These are phyloP conservation scores for Sclerospora graminicola DNA, from an alignment of 352 stramenopile genomes.

Conservation along the genomic window DNA sequence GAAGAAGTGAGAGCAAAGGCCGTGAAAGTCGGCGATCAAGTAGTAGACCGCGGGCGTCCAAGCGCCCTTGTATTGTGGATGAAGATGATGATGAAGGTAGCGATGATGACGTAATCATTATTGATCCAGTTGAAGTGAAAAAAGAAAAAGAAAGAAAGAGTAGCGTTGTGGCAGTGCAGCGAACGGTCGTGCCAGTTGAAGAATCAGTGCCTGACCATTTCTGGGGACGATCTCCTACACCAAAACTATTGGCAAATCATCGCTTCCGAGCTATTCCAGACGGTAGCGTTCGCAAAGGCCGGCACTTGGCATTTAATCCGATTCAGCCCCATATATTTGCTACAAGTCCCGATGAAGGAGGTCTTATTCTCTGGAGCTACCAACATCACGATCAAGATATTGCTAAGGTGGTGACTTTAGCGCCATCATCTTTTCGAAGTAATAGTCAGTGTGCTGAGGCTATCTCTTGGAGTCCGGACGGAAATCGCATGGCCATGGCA, in stretches of 20 bases:
- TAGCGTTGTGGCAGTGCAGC: conserved; percentile 3
- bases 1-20: conserved; percentile 11
- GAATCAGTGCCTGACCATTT: conserved; percentile 58
- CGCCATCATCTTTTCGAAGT: conserved; percentile 46
- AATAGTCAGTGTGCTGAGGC: conserved; percentile 56
- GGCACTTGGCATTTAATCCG: conserved; percentile 70
- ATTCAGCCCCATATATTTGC: conserved; percentile 62
- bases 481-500: conserved; percentile 63
- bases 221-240: conserved; percentile 48
- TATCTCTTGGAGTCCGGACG: conserved; percentile 67
- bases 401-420: conserved; percentile 47
- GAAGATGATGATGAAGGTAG: conserved; percentile 42
- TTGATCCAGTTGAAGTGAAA: conserved; percentile 37
- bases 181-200: conserved; percentile 23
- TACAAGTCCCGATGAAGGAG: conserved; percentile 69
- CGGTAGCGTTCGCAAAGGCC: conserved; percentile 51
- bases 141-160: conserved; percentile 12
- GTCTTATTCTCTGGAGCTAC: conserved; percentile 75
- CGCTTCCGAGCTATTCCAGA: conserved; percentile 52
- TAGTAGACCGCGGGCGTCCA: conserved; percentile 28
- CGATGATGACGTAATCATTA: conserved; percentile 45
- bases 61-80: conserved; percentile 53
- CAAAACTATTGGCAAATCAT: conserved; percentile 64
- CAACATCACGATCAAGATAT: conserved; percentile 47
- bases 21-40: conserved; percentile 21